Evolutionary conservation across 305 asterid species (phyloP).

Genomic region (Petunia hybrid): DNA sequence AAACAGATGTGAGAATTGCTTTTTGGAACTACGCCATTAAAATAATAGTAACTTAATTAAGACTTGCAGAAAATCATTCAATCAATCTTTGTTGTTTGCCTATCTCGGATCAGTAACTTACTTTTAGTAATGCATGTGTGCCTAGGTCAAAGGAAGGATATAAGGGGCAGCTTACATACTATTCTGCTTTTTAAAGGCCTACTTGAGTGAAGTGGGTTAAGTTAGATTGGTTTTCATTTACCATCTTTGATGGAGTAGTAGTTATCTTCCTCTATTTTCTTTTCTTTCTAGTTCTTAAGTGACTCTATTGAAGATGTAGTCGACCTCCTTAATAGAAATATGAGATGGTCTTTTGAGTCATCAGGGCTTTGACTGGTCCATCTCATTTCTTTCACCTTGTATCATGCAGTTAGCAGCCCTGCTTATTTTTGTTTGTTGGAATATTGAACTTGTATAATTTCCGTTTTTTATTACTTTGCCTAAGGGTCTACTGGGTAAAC

Average conservation of each 20-base stretch:
- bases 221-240: constrained; percentile 1
- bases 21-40: neutral
- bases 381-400: neutral
- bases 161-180: neutral
- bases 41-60: neutral
- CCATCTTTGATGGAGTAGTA: neutral
- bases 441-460: neutral
- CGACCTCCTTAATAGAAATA: neutral
- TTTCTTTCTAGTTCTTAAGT: neutral
- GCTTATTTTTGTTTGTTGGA: neutral
- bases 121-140: neutral
- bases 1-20: neutral
- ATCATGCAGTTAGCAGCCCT: neutral
- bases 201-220: neutral
- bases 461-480: neutral
- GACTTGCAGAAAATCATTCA: neutral
- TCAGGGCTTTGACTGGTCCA: neutral
- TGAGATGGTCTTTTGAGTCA: neutral
- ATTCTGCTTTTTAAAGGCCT: neutral
- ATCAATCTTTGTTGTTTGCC: constrained; percentile 13
- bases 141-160: neutral
- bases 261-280: neutral
- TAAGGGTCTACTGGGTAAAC: neutral
- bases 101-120: neutral
- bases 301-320: neutral